Percentiles rank a stretch among this genome's conserved stretches.
Evolutionary conservation across 108 stramenopile species (phyloP).

Genomic region (Skeletonema menzelii): DNA sequence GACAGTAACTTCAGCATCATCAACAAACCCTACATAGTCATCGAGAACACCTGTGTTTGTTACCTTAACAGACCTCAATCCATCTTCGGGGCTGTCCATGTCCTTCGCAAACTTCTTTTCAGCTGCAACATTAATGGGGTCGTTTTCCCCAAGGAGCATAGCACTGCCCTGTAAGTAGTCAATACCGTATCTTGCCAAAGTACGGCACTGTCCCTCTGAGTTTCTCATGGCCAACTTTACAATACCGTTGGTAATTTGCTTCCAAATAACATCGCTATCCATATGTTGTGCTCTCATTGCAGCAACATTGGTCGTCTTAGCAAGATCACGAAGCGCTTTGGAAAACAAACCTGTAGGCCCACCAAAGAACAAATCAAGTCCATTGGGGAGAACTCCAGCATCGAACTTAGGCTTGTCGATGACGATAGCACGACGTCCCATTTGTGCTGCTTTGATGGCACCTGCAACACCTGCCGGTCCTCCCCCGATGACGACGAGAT

Average conservation of each 20-base stretch:
- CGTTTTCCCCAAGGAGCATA: constrained; percentile 14
- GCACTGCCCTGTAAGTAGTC: constrained; percentile 26
- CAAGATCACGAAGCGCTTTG: constrained; percentile 30
- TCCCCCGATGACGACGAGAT: constrained; percentile 74
- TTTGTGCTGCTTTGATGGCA: constrained; percentile 33
- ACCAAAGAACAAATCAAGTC: constrained; percentile 25
- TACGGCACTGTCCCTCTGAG: constrained; percentile 4
- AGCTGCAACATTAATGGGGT: neutral
- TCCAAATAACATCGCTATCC: constrained; percentile 20
- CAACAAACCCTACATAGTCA: neutral
- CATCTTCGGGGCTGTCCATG: constrained; percentile 14
- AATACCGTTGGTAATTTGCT: constrained; percentile 16
- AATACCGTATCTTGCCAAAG: constrained; percentile 12
- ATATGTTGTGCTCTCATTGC: constrained; percentile 14
- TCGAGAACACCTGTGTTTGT: neutral
- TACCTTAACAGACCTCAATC: constrained; percentile 7
- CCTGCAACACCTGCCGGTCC: constrained; percentile 78
- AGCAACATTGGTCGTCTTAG: constrained; percentile 10
- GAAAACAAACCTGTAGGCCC: constrained; percentile 28
- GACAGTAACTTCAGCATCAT: constrained; percentile 1
- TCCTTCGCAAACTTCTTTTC: constrained; percentile 6
- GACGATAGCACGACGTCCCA: constrained; percentile 19
- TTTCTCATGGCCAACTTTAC: constrained; percentile 23
- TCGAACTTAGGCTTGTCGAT: constrained; percentile 25
- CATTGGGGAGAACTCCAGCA: constrained; percentile 18